Evolutionary conservation across 495 filamentous ascomycete species (phyloP), one percentile per base, ranked within the genome.

Genomic region (Penicillium odoratum): DNA sequence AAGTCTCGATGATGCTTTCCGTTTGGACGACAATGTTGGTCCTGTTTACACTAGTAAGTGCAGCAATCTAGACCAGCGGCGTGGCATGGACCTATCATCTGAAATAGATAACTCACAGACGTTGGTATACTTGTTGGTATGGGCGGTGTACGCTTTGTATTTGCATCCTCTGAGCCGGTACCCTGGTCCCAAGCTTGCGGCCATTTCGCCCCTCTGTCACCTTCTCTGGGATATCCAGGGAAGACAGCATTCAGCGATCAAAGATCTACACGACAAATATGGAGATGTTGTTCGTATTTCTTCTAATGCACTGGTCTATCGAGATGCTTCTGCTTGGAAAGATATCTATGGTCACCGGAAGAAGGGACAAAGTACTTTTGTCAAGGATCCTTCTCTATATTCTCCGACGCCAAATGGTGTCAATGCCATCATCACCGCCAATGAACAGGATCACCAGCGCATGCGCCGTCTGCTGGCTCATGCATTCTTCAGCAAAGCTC

Each of bases 311-410:
- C 70, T 88, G 13, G 72, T 71, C 0, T 88, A 78, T 64, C 75
- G 62, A 26, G 65, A 72, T 16, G 66, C 81, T 0, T 60, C 75
- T 50, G 83, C 83, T 3, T 86, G 82, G 82, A 77, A 75, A 40
- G 83, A 86, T 30, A 84, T 86, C 42, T 83, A 84, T 67, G 78
- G 78, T 13, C 80, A 82, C 52, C 72, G 70, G 15, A 68, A 71
- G 18, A 62, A 67, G 44, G 78, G 70, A 0, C 62, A 67, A 16
- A 61, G 47, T 4, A 58, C 64, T 11, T 72, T 72, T 29, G 34
- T 62, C 51, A 74, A 71, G 42, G 74, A 83, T 43, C 65, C 73
- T 3, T 54, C 64, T 10, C 55, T 72, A 44, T 68, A 70, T 34
- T 47, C 61, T 18, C 60, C 70, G 7, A 59, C 62, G 38, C 62